phyloP scores from a whole-genome alignment of 2,329 filamentous ascomycete species.

The Rosellinia necatrix region DNA sequence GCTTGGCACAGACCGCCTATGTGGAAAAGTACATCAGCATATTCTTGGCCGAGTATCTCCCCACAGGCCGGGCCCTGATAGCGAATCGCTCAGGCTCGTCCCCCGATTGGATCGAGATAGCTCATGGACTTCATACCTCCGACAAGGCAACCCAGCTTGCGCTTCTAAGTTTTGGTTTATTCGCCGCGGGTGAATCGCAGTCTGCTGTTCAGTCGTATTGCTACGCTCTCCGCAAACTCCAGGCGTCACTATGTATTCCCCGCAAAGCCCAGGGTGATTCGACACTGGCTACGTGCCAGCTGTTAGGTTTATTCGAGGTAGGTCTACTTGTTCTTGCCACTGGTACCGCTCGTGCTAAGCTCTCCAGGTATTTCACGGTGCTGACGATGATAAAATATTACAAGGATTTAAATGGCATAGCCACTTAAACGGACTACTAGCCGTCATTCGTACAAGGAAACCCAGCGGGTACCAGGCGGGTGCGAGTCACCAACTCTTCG shows the following conservation, averaged over 20 bases:
- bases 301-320: constrained; percentile 28
- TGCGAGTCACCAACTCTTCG: constrained; percentile 24
- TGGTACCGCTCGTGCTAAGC: neutral
- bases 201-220: constrained; percentile 22
- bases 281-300: constrained; percentile 22
- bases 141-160: constrained; percentile 17
- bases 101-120: constrained; percentile 24
- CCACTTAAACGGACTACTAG: constrained; percentile 23
- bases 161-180: constrained; percentile 24
- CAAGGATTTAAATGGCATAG: constrained; percentile 24
- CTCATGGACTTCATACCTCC: constrained; percentile 21
- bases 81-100: neutral
- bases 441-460: constrained; percentile 19
- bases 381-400: constrained; percentile 8
- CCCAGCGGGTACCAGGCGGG: constrained; percentile 25
- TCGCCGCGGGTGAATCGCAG: constrained; percentile 15
- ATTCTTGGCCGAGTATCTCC: constrained; percentile 25
- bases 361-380: constrained; percentile 23
- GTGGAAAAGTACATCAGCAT: constrained; percentile 27
- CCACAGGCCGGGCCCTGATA: neutral
- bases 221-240: constrained; percentile 18
- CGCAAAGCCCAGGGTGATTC: constrained; percentile 9
- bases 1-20: constrained; percentile 21
- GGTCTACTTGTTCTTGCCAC: neutral
- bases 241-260: constrained; percentile 1